phyloP scores from a whole-genome alignment of 768 basidiomycete genomes.

The Mycena rebaudengoi region DNA sequence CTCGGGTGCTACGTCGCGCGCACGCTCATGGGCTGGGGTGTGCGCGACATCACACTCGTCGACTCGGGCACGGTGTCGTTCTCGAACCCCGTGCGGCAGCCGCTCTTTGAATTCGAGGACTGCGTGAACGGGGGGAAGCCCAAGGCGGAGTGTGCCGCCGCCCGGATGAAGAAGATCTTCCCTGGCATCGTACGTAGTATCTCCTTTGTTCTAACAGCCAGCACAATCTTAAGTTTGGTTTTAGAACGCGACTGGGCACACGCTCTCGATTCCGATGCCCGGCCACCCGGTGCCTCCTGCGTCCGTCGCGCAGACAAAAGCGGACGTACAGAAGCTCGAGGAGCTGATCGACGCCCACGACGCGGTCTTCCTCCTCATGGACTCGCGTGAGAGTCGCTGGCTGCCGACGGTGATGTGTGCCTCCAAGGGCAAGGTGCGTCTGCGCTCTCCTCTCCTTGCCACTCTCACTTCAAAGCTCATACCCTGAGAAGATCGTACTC shows the following conservation, averaged over 20 bases:
- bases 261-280: conserved; percentile 93
- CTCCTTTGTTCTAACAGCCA: neutral
- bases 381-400: conserved; percentile 98
- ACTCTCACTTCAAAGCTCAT: neutral
- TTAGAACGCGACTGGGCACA: conserved; percentile 84
- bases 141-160: conserved; percentile 93
- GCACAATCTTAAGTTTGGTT: neutral
- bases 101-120: conserved; percentile 94
- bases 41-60: conserved; percentile 91
- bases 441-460: neutral
- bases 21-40: conserved; percentile 96
- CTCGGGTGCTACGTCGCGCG: conserved; percentile 96
- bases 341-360: conserved; percentile 86
- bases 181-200: conserved; percentile 82
- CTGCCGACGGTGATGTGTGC: conserved; percentile 90
- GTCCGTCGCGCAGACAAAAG: conserved; percentile 62
- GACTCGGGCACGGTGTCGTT: conserved; percentile 94
- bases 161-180: conserved; percentile 84
- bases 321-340: conserved; percentile 80
- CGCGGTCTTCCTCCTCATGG: conserved; percentile 93
- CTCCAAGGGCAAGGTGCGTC: conserved; percentile 83
- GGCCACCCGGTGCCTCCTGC: conserved; percentile 87
- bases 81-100: conserved; percentile 97
- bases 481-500: conserved; percentile 73
- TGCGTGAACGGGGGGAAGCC: conserved; percentile 92